These are phyloP conservation scores for Hirsutella minnesotensis DNA, from an alignment of 2,329 filamentous ascomycete species.

Conservation along the genomic window DNA sequence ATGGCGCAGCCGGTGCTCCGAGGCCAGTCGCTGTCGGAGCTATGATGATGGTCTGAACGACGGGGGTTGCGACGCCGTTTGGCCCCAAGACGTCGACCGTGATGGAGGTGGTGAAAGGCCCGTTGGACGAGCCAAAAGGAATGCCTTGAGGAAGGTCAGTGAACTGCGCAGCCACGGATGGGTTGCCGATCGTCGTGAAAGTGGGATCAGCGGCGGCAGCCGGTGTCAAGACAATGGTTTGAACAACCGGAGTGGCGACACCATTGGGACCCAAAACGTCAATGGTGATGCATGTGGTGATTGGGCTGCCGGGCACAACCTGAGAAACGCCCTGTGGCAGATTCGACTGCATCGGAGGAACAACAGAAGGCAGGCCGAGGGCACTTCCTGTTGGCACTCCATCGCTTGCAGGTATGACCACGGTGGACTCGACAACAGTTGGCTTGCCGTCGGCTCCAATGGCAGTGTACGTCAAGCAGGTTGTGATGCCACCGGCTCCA, in stretches of 20 bases:
- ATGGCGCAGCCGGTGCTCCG: conserved; percentile 7
- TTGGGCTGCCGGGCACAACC: conserved; percentile 5
- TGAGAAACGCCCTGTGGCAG: conserved; percentile 10
- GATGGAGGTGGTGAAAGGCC: conserved; percentile 14
- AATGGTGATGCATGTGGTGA: conserved; percentile 19
- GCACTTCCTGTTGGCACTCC: conserved; percentile 9
- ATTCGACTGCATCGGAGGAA: conserved; percentile 6
- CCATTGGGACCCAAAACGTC: conserved; percentile 20
- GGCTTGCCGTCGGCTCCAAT: conserved; percentile 11
- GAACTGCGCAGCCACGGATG: conserved; percentile 8
- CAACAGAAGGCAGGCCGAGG: conserved; percentile 7
- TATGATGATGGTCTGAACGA: conserved; percentile 20
- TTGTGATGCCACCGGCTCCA: conserved; percentile 9
- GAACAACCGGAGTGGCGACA: conserved; percentile 15
- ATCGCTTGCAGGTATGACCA: conserved; percentile 13
- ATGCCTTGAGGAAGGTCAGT: conserved; percentile 11
- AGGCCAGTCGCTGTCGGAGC: conserved; percentile 10
- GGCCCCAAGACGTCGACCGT: conserved; percentile 18
- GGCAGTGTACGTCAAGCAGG: conserved; percentile 17
- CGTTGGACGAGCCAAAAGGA: conserved; percentile 5
- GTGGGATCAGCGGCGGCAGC: conserved; percentile 2
- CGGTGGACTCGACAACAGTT: conserved; percentile 22
- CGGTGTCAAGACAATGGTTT: conserved; percentile 13
- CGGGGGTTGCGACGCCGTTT: conserved; percentile 18
- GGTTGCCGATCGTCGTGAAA: conserved; percentile 7